phyloP scores from a whole-genome alignment of 2,329 filamentous ascomycete species.

The Venturia effusa region DNA sequence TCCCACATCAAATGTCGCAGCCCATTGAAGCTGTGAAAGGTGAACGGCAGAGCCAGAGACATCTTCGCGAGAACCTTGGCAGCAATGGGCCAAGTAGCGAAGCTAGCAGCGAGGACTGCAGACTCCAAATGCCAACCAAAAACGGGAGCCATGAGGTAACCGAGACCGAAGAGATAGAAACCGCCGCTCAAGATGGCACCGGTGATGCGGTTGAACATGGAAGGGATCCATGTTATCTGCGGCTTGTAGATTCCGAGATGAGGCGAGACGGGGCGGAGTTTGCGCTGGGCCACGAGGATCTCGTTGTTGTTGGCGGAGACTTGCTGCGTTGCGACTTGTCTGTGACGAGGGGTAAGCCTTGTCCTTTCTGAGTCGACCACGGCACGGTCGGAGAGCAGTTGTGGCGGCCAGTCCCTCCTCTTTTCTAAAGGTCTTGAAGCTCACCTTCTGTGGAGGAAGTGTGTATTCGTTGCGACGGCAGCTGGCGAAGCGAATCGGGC shows the following conservation, averaged over 20 bases:
- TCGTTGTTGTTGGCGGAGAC: neutral
- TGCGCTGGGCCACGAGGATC: slow-evolving; percentile 72
- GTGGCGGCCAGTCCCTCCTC: neutral
- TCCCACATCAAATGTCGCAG: slow-evolving; percentile 64
- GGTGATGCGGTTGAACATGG: slow-evolving; percentile 74
- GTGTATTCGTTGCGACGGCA: slow-evolving; percentile 10
- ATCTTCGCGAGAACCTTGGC: slow-evolving; percentile 51
- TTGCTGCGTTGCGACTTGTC: slow-evolving; percentile 8
- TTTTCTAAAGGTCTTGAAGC: neutral
- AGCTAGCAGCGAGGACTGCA: slow-evolving; percentile 50
- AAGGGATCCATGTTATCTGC: slow-evolving; percentile 74
- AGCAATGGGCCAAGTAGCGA: slow-evolving; percentile 49
- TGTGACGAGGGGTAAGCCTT: neutral
- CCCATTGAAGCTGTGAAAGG: slow-evolving; percentile 59
- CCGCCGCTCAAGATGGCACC: slow-evolving; percentile 59
- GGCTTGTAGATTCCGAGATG: slow-evolving; percentile 80
- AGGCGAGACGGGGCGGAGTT: slow-evolving; percentile 69
- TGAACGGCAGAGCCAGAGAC: slow-evolving; percentile 51
- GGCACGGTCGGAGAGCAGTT: neutral
- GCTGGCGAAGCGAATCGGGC: slow-evolving; percentile 10
- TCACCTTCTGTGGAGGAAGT: slow-evolving; percentile 9
- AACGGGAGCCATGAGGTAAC: slow-evolving; percentile 71
- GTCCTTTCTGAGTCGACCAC: neutral
- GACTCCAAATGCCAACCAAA: slow-evolving; percentile 61
- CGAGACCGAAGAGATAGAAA: slow-evolving; percentile 69